Conservation (phyloP, 108 stramenopile species). For the Pseudonitzschia delicatissima region DNA sequence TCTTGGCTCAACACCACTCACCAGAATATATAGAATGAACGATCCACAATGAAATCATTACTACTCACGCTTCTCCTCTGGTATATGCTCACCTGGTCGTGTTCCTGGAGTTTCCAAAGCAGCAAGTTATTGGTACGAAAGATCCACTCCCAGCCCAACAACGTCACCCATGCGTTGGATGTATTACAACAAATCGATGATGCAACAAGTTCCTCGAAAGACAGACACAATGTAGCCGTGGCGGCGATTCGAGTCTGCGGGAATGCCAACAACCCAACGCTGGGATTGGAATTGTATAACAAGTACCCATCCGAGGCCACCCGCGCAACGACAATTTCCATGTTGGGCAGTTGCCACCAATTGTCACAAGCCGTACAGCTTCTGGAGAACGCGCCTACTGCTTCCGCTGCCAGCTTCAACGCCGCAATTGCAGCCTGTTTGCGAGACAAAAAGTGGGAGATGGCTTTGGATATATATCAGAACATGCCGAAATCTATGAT, state of each 20-base stretch:
- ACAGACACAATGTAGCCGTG: not conserved
- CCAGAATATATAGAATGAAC: too few relatives aligned
- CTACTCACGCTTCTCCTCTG: too few relatives aligned
- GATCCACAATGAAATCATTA: too few relatives aligned
- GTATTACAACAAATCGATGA: conserved; percentile 1
- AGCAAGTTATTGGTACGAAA: conserved; percentile 17
- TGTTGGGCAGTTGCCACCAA: conserved; percentile 15
- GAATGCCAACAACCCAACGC: conserved; percentile 9
- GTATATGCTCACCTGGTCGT: too few relatives aligned
- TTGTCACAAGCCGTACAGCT: conserved; percentile 1
- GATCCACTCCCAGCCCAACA: conserved; percentile 20
- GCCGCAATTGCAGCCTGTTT: conserved; percentile 48
- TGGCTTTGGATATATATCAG: conserved; percentile 25
- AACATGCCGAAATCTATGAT: conserved; percentile 12
- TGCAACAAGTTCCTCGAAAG: not conserved
- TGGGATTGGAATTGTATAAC: conserved; percentile 8
- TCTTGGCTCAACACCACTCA: too few relatives aligned
- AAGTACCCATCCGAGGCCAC: conserved; percentile 20
- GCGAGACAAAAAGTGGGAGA: conserved; percentile 31
- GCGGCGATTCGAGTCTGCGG: conserved; percentile 27
- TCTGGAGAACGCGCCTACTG: not conserved
- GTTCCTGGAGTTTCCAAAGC: not conserved
- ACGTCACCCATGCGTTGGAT: conserved; percentile 14
- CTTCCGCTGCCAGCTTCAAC: conserved; percentile 29
- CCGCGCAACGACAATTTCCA: conserved; percentile 24